Evolutionary conservation across 768 basidiomycete genomes (phyloP).

Genomic region (Pisolithus sp.): DNA sequence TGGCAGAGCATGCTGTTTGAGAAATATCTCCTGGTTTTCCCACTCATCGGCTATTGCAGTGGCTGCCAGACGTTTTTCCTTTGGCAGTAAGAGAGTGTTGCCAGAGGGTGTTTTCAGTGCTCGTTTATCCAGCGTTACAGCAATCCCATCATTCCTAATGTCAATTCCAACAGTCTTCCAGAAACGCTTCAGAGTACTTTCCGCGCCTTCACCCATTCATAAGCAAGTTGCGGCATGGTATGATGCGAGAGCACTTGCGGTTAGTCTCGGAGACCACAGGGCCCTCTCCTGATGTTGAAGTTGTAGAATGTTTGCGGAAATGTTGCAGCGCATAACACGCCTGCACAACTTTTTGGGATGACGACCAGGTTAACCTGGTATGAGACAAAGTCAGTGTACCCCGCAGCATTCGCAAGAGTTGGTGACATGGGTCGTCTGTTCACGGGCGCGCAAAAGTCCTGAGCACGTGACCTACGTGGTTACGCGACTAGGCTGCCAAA

Average conservation of each 20-base stretch:
- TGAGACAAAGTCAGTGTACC: slow-evolving; percentile 4
- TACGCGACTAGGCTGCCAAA: no score
- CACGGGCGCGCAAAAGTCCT: neutral
- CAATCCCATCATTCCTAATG: slow-evolving; percentile 42
- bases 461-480: slow-evolving; percentile 17
- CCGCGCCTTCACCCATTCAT: slow-evolving; percentile 54
- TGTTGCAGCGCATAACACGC: neutral
- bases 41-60: slow-evolving; percentile 91
- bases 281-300: slow-evolving; percentile 28
- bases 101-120: slow-evolving; percentile 86
- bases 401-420: slow-evolving; percentile 6
- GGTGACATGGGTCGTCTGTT: neutral
- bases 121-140: slow-evolving; percentile 75
- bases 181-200: slow-evolving; percentile 81
- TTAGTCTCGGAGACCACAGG: slow-evolving; percentile 55
- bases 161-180: slow-evolving; percentile 91
- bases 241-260: slow-evolving; percentile 35
- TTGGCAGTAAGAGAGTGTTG: slow-evolving; percentile 65
- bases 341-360: neutral
- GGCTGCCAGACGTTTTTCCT: slow-evolving; percentile 64
- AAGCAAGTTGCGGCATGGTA: neutral
- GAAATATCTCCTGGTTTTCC: slow-evolving; percentile 82
- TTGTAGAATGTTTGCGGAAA: slow-evolving; percentile 10
- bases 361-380: neutral
- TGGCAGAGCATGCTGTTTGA: slow-evolving; percentile 89